A percentile compares a stretch with the other conserved stretches of the same genome.
phyloP scores from a whole-genome alignment of 2,329 filamentous ascomycete species.

The Sarocladiaceae sp. region DNA sequence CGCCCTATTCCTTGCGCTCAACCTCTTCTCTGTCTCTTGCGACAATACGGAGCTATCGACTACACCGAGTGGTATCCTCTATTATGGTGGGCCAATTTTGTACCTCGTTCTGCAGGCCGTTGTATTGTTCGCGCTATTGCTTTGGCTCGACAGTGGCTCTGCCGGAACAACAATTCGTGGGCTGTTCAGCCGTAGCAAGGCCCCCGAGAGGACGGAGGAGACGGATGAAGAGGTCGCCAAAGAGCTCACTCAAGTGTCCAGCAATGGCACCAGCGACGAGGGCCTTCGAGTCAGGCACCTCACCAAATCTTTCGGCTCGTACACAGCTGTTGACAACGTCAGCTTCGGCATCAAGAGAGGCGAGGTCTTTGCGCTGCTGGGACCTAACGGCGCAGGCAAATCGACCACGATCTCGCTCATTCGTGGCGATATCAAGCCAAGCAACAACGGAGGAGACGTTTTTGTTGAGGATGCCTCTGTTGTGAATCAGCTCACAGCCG shows the following conservation, averaged over 20 bases:
- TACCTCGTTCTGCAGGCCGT: constrained; percentile 73
- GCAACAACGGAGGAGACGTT: constrained; percentile 65
- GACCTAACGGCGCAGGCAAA: constrained; percentile 88
- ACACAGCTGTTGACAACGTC: constrained; percentile 80
- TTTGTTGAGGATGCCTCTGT: constrained; percentile 75
- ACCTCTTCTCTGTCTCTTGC: constrained; percentile 78
- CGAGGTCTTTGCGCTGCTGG: constrained; percentile 83
- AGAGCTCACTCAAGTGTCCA: constrained; percentile 57
- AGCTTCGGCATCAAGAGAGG: constrained; percentile 74
- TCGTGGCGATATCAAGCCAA: constrained; percentile 77
- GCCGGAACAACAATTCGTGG: constrained; percentile 46
- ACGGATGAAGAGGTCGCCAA: constrained; percentile 56
- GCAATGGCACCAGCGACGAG: constrained; percentile 35
- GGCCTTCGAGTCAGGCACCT: constrained; percentile 75
- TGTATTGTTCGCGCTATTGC: constrained; percentile 62
- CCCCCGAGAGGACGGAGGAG: constrained; percentile 15
- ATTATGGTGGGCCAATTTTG: constrained; percentile 78
- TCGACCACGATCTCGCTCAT: constrained; percentile 85
- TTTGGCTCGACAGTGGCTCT: constrained; percentile 76
- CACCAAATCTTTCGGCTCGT: constrained; percentile 70
- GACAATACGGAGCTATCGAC: constrained; percentile 54
- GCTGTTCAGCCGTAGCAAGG: constrained; percentile 27
- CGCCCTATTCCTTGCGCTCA: constrained; percentile 69
- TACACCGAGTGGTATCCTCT: constrained; percentile 63
- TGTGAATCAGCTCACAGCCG: constrained; percentile 61